Evolutionary conservation across 2,329 filamentous ascomycete genomes (phyloP).

Genomic region (Lanzia echinophila): DNA sequence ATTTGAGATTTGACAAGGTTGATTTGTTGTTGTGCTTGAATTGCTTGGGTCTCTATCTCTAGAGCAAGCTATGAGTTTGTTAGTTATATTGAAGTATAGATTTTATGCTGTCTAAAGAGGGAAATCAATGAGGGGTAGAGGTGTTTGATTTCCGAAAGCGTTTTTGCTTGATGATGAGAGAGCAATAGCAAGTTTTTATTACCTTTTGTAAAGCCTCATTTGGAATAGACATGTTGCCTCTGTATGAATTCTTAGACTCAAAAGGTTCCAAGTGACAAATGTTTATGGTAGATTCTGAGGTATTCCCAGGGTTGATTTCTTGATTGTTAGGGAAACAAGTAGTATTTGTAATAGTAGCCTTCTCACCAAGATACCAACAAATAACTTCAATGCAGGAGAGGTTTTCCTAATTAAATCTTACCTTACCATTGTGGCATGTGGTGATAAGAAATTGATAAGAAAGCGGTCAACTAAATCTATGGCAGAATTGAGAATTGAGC

Average conservation of each 20-base stretch:
- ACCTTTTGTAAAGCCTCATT: conserved; percentile 95
- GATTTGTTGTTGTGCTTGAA: conserved; percentile 88
- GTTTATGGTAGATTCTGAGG: no score
- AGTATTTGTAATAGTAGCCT: no score
- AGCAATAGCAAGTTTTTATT: conserved; percentile 2
- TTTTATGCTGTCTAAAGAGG: background rate
- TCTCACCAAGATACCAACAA: no score
- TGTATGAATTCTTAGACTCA: background rate
- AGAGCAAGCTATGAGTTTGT: conserved; percentile 61
- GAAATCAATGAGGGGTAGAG: background rate
- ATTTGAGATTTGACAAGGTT: conserved; percentile 79
- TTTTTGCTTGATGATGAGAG: conserved; percentile 1
- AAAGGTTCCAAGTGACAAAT: background rate
- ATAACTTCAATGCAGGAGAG: no score
- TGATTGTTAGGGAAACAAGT: background rate
- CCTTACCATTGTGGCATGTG: no score
- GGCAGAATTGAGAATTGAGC: no score
- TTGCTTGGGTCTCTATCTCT: conserved; percentile 88
- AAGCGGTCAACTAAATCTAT: no score
- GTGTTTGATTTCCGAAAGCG: background rate
- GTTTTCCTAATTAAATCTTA: no score
- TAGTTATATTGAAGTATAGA: conserved; percentile 1
- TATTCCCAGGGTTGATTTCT: no score
- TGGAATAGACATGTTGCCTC: conserved; percentile 72
- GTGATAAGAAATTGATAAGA: no score